Evolutionary conservation across 768 basidiomycete genomes (phyloP).

Genomic region (Termitomyces titanicus): DNA sequence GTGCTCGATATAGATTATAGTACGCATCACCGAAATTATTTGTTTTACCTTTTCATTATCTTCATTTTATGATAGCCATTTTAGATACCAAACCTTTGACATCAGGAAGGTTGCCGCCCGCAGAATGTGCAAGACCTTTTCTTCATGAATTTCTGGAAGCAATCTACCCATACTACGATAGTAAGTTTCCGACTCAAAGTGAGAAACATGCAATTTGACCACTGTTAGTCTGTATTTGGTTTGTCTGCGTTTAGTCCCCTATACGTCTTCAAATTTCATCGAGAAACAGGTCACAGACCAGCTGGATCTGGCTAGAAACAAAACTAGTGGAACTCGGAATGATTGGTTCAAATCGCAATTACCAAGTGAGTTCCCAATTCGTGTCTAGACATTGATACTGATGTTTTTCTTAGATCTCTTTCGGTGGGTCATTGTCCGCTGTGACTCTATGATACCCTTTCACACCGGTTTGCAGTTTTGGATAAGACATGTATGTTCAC

Average conservation of each 20-base stretch:
- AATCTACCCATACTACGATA: conserved; percentile 82
- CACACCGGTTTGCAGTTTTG: conserved; percentile 44
- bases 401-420: conserved; percentile 47
- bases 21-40: conserved; percentile 25
- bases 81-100: conserved; percentile 83
- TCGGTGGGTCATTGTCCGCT: conserved; percentile 38
- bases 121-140: conserved; percentile 79
- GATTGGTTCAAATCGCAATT: conserved; percentile 66
- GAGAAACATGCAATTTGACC: neutral
- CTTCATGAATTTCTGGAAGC: conserved; percentile 82
- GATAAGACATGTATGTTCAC: conserved; percentile 91
- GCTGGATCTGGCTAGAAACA: conserved; percentile 86
- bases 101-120: conserved; percentile 73
- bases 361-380: conserved; percentile 47
- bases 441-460: neutral
- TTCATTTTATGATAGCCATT: conserved; percentile 48
- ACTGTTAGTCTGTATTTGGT: conserved; percentile 77
- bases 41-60: conserved; percentile 1
- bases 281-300: conserved; percentile 72
- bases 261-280: neutral
- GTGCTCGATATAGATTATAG: conserved; percentile 92
- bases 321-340: conserved; percentile 86
- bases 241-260: neutral
- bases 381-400: neutral
- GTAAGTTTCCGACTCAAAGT: conserved; percentile 24